These are phyloP conservation scores for Trichoderma sp. DNA, from an alignment of 2,329 filamentous ascomycete species.

Conservation along the genomic window DNA sequence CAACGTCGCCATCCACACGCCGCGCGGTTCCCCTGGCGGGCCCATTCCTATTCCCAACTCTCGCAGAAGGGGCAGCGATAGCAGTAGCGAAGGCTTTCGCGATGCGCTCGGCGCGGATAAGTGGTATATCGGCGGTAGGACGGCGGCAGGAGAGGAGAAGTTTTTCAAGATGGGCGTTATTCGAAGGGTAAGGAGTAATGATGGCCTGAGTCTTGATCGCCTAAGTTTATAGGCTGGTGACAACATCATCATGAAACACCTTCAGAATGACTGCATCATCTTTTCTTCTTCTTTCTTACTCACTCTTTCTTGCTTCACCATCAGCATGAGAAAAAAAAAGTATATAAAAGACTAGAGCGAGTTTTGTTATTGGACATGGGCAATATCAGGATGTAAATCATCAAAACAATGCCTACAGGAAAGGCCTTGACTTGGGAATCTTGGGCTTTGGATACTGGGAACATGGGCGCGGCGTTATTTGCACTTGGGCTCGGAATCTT, in stretches of 20 bases:
- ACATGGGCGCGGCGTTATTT: conserved; percentile 5
- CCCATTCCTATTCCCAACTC: conserved; percentile 46
- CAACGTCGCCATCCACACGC: conserved; percentile 36
- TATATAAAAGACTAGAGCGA: conserved; percentile 24
- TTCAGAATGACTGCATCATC: background rate
- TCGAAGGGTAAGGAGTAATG: conserved; percentile 69
- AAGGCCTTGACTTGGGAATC: background rate
- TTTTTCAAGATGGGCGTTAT: conserved; percentile 82
- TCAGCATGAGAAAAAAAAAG: conserved; percentile 13
- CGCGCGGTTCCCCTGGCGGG: conserved; percentile 31
- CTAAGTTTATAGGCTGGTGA: conserved; percentile 63
- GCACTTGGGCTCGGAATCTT: background rate
- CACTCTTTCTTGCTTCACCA: conserved; percentile 1
- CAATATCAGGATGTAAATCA: background rate
- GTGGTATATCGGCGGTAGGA: conserved; percentile 80
- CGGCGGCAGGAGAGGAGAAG: conserved; percentile 73
- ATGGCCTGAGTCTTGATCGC: conserved; percentile 72
- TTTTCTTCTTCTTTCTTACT: background rate
- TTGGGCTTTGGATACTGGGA: conserved; percentile 12
- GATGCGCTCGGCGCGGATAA: conserved; percentile 73
- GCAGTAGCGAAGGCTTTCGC: conserved; percentile 73
- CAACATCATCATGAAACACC: background rate
- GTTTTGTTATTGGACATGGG: conserved; percentile 12
- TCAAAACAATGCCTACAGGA: background rate
- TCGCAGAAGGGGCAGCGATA: conserved; percentile 69